phyloP scores from a whole-genome alignment of 1,284 basidiomycete species.

The Phellopilus nigrolimitatus region DNA sequence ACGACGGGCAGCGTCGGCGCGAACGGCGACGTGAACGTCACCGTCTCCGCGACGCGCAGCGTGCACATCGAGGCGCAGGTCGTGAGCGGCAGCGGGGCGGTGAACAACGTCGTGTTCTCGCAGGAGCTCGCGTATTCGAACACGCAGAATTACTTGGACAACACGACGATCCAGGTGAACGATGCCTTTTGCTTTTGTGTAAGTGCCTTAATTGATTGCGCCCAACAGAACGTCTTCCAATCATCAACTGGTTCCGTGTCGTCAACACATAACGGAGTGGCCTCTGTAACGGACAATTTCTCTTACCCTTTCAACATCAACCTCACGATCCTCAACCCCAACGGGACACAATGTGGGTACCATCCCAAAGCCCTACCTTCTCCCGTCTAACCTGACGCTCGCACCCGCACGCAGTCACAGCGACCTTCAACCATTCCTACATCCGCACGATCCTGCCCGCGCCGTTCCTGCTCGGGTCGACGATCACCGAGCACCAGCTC shows the following conservation, averaged over 20 bases:
- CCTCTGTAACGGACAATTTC: conserved; percentile 52
- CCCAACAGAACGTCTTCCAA: conserved; percentile 68
- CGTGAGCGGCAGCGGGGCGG: conserved; percentile 50
- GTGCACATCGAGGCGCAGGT: conserved; percentile 54
- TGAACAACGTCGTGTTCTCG: conserved; percentile 47
- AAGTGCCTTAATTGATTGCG: conserved; percentile 12
- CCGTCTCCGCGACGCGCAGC: conserved; percentile 48
- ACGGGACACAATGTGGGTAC: conserved; percentile 47
- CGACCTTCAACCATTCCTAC: conserved; percentile 65
- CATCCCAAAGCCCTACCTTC: not conserved
- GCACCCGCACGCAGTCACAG: too few relatives aligned
- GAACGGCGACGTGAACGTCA: conserved; percentile 47
- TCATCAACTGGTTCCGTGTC: conserved; percentile 47
- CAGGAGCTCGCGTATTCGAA: conserved; percentile 53
- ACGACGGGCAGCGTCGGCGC: conserved; percentile 39
- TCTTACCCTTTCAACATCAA: conserved; percentile 64
- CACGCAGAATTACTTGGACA: conserved; percentile 47
- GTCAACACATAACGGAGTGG: conserved; percentile 57
- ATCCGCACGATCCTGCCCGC: conserved; percentile 50
- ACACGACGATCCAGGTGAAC: conserved; percentile 45
- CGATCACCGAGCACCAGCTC: conserved; percentile 53
- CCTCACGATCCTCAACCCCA: conserved; percentile 40
- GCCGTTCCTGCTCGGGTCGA: conserved; percentile 54
- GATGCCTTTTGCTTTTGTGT: not conserved
- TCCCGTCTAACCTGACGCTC: conserved; percentile 4